A percentile compares a stretch with the other conserved stretches of the same genome.
Conservation (phyloP, 768 basidiomycete species). For the Leccinum sublutescens region DNA sequence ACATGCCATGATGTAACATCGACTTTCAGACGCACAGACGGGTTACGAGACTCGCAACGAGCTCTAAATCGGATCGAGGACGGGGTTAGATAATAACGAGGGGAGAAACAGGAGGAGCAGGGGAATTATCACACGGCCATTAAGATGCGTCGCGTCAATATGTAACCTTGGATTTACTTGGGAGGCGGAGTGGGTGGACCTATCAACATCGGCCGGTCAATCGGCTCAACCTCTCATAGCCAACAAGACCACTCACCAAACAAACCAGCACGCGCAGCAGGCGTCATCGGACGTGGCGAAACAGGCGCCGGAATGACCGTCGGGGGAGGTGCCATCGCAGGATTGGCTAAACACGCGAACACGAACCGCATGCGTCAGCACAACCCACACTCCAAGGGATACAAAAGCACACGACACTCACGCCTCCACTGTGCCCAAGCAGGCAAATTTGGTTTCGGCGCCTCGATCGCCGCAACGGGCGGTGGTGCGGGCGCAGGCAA, state of each 20-base stretch:
- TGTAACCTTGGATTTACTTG: constrained; percentile 28
- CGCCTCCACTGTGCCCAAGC: constrained; percentile 88
- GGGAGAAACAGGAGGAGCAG: not conserved
- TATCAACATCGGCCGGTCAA: constrained; percentile 8
- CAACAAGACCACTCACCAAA: constrained; percentile 48
- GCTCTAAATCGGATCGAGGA: not conserved
- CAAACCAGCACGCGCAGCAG: constrained; percentile 57
- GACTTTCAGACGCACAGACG: not conserved
- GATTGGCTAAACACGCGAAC: constrained; percentile 50
- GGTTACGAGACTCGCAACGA: not conserved
- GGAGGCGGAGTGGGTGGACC: constrained; percentile 48
- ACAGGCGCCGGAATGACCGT: constrained; percentile 36
- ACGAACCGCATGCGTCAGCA: not conserved
- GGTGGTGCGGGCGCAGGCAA: constrained; percentile 37
- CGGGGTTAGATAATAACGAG: constrained; percentile 5
- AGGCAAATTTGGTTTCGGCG: constrained; percentile 55
- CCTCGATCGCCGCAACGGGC: constrained; percentile 39
- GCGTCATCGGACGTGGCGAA: constrained; percentile 37
- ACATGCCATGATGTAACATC: not conserved
- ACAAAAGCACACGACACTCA: constrained; percentile 26
- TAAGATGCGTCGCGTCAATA: not conserved
- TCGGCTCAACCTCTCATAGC: constrained; percentile 1
- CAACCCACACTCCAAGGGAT: not conserved
- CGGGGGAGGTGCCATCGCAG: constrained; percentile 55
- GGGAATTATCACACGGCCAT: not conserved